Base-by-base conservation (phyloP, 805 yeast species). In the Lachancea nothofagi region DNA sequence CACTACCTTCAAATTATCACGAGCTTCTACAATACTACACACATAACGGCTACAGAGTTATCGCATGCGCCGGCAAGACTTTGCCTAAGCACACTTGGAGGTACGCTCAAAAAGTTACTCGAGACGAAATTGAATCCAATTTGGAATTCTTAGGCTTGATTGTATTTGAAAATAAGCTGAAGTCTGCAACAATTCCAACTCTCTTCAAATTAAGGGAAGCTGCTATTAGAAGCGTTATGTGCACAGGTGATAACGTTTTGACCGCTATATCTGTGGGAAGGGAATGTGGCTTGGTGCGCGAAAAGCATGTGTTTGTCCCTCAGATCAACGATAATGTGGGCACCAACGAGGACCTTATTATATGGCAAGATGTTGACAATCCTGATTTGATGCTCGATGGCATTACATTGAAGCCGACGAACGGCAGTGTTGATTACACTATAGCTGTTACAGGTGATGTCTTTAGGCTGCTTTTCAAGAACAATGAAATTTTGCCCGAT, bases 211-310 rank as follows among this genome's bases (percentile, higher is more conserved):
- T 93, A 36, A 66, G 67, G 17, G 69, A 68, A 5, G 97, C 98
- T 0, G 70, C 75, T 17, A 72, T 93, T 36, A 70, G 97, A 50
- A 84, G 93, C 0, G 67, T 88, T 21, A 93, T 93, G 98, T 93
- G 98, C 61, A 93, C 98, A 0, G 99, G 99, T 39, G 99, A 93
- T 61, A 93, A 93, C 56, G 77, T 93, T 14, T 66, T 93, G 41
- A 93, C 99, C 0, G 98, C 97, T 0, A 76, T 93, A 15, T 84
- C 96, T 61, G 98, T 93, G 13, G 96, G 84, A 3, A 72, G 78
- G 44, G 96, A 90, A 54, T 85, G 95, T 56, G 80, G 77, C 2
- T 67, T 93, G 45, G 62, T 93, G 8, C 50, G 57, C 1, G 69
- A 69, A 2, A 57, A 64, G 9, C 58, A 64, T 14, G 77, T 81